Evolutionary conservation across 371 early-diverging fungal genomes (phyloP), one percentile per base, ranked within the genome.

Genomic region (Choanephora cucurbitarum): DNA sequence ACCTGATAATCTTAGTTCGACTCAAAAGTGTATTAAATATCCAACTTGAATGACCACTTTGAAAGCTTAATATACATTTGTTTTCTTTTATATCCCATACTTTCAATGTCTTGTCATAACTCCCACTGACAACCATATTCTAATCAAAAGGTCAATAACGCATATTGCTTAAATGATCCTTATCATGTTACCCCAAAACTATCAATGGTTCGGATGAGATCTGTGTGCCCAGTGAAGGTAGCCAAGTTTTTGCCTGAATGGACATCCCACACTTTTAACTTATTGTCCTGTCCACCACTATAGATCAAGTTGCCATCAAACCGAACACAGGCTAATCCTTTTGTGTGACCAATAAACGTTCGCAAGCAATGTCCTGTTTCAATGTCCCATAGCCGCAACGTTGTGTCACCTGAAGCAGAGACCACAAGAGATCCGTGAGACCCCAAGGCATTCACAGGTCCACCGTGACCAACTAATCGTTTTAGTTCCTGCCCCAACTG

Each of bases 251-350:
- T 69, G 13, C 95, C 96, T 7, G 92, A 86, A 7, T 84, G 69
- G 0, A 87, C 86, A 58, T 94, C 87, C 99, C 99, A 99, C 7
- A 97, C 69, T 62, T 89, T 87, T 54, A 99, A 90, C 23, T 93
- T 87, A 60, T 86, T 84, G 69, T 99, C 99, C 68, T 95, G 88
- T 17, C 93, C 92, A 4, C 96, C 97, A 5, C 93, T 91, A 0
- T 93, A 91, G 17, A 96, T 88, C 8, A 80, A 73, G 49, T 83
- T 77, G 24, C 93, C 93, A 55, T 92, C 91, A 65, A 86, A 95
- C 58, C 95, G 94, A 42, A 94, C 91, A 58, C 93, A 95, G 0
- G 97, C 92, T 5, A 98, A 70, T 1, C 97, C 96, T 28, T 94
- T 81, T 15, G 79, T 74, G 53, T 90, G 90, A 11, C 90, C 90